These are phyloP conservation scores for Cardamine occulta DNA, from an alignment of 345 rosid species.

Conservation along the genomic window DNA sequence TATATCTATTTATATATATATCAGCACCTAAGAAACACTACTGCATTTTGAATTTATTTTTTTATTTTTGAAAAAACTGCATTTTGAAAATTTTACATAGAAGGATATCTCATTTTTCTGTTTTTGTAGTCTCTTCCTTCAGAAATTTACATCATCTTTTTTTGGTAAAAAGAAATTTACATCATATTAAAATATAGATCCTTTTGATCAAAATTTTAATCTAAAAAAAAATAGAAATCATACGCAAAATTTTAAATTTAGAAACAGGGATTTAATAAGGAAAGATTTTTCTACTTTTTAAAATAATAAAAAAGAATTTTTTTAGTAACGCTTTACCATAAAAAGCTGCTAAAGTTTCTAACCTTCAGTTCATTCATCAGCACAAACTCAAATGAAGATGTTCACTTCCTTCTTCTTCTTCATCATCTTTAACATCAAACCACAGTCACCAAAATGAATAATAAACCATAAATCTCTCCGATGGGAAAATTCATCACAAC, in stretches of 20 bases:
- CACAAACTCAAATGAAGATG: constrained; percentile 38
- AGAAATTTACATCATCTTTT: not conserved
- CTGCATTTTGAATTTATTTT: too few relatives aligned
- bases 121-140: too few relatives aligned
- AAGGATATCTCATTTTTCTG: too few relatives aligned
- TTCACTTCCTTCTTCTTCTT: not conserved
- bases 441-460: not conserved
- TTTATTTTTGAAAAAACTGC: too few relatives aligned
- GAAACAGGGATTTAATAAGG: too few relatives aligned
- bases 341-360: constrained; percentile 41
- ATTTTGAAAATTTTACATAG: too few relatives aligned
- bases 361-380: constrained; percentile 29
- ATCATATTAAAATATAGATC: not conserved
- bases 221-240: too few relatives aligned
- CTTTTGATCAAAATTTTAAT: too few relatives aligned
- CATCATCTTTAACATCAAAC: constrained; percentile 12
- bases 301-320: not conserved
- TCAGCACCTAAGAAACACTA: too few relatives aligned
- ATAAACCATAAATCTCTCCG: not conserved
- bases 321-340: constrained; percentile 28
- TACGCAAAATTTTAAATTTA: too few relatives aligned
- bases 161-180: not conserved
- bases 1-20: too few relatives aligned
- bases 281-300: not conserved
- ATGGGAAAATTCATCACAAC: constrained; percentile 43